These are phyloP conservation scores for Salix koriyanagi DNA, from an alignment of 345 rosid species.

Conservation along the genomic window DNA sequence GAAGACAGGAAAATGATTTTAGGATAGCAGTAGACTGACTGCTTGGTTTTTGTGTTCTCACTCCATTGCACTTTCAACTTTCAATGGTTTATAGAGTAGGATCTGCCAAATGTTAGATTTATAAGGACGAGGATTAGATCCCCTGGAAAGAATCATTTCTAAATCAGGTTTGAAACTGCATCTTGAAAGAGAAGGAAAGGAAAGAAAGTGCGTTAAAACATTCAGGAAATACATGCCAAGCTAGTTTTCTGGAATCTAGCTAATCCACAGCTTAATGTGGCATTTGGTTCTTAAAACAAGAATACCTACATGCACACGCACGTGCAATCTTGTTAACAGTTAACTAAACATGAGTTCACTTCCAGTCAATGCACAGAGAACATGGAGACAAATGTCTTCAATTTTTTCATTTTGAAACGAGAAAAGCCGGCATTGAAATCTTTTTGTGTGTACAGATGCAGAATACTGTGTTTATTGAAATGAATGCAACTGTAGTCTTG, in stretches of 20 bases:
- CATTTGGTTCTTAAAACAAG: not conserved
- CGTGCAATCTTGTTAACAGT: not conserved
- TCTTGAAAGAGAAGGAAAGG: not conserved
- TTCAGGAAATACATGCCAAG: not conserved
- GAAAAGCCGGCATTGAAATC: not conserved
- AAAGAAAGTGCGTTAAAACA: not conserved
- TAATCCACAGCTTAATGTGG: not conserved
- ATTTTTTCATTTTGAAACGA: not conserved
- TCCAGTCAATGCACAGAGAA: not conserved
- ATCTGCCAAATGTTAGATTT: not conserved
- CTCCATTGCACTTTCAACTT: not conserved
- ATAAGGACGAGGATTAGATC: not conserved
- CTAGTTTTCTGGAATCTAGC: not conserved
- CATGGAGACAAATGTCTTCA: not conserved
- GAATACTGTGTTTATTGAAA: not conserved
- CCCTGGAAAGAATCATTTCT: not conserved
- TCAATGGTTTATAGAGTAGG: not conserved
- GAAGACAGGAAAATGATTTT: not conserved
- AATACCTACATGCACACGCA: not conserved
- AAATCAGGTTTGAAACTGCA: not conserved
- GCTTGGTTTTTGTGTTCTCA: not conserved
- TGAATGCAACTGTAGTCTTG: not conserved
- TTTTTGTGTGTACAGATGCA: not conserved
- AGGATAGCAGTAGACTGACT: not conserved
- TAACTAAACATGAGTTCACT: not conserved